A percentile compares a stretch with the other conserved stretches of the same genome.
These are phyloP conservation scores for Fraxinus nigra DNA, from an alignment of 305 asterid genomes.

Conservation along the genomic window DNA sequence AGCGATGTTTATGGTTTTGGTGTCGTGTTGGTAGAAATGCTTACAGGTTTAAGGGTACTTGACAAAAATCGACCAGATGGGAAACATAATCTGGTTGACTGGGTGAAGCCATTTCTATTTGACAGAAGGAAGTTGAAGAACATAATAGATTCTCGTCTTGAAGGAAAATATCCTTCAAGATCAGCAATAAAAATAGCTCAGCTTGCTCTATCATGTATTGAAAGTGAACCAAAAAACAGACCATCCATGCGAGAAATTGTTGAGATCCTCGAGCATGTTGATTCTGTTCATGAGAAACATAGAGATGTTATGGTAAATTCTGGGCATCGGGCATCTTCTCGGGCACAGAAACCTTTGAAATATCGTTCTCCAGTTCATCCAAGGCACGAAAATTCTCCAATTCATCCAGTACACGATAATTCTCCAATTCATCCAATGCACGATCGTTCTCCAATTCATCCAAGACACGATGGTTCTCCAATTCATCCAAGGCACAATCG, in stretches of 20 bases:
- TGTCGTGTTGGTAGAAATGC: conserved; percentile 52
- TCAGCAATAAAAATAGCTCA: conserved; percentile 37
- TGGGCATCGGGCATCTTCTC: conserved; percentile 19
- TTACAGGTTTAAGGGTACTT: conserved; percentile 47
- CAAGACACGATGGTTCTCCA: conserved; percentile 39
- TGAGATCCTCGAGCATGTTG: conserved; percentile 34
- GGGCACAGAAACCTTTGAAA: conserved; percentile 29
- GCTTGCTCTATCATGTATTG: conserved; percentile 47
- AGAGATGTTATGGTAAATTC: conserved; percentile 28
- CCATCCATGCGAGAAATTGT: conserved; percentile 56
- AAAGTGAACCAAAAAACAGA: conserved; percentile 49
- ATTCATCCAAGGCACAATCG: conserved; percentile 1
- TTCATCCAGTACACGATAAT: not conserved
- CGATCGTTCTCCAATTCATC: conserved; percentile 42
- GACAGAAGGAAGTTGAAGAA: conserved; percentile 50
- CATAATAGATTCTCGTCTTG: conserved; percentile 42
- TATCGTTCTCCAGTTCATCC: conserved; percentile 40
- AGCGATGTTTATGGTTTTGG: conserved; percentile 61
- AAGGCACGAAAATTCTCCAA: too few relatives aligned
- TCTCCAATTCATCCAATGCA: conserved; percentile 21
- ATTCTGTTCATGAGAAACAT: conserved; percentile 33
- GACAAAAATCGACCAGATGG: conserved; percentile 47
- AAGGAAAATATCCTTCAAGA: conserved; percentile 43
- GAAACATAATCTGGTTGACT: conserved; percentile 37
- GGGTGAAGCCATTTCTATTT: conserved; percentile 49